Evolutionary conservation across 768 basidiomycete species (phyloP), one percentile per base, ranked within the genome.

Genomic region (Mycena floridula): DNA sequence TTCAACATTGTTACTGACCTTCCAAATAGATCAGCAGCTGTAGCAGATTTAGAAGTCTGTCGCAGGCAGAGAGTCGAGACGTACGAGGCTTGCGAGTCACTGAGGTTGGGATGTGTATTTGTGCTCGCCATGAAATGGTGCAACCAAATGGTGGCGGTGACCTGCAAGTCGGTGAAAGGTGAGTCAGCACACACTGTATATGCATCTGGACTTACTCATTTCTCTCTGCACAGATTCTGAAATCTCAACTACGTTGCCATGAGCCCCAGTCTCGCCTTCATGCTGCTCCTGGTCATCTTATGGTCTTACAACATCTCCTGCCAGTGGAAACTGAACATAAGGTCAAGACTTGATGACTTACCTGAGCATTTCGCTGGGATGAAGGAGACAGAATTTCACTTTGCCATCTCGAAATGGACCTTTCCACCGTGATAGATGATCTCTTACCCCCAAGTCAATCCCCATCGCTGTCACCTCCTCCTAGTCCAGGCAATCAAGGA

Each of bases 291-390:
- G 9, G 28, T 11, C 9, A 25, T 50, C 24, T 16, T 48, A 3
- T 13, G 48, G 5, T 48, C 48, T 6, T 57, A 57, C 35, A 54
- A 57, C 40, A 57, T 57, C 26, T 49, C 47, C 5, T 57, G 55
- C 38, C 56, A 57, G 26, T 57, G 50, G 42, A 38, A 27, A 18
- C 18, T 44, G 8, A 13, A 44, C 23, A 16, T 44, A 2, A 13
- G 13, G n/a, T 26, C 28, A 1, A 16, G 43, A n/a, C 16, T 30
- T n/a, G 28, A 30, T 9, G 28, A 30, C 28, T 9, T 30, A n/a
- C 28, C 28, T 30, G 28, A 30, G n/a, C 9, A 9, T 9, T 30
- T 30, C n/a, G 9, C 9, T 30, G 28, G 9, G 9, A 9, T 30
- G 9, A 30, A 30, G 28, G 28, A 30, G 28, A 9, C n/a, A n/a